Percentiles rank a stretch among this genome's conserved stretches.
phyloP scores from a whole-genome alignment of 768 basidiomycete species.

The Agaricus sinodeliciosus region DNA sequence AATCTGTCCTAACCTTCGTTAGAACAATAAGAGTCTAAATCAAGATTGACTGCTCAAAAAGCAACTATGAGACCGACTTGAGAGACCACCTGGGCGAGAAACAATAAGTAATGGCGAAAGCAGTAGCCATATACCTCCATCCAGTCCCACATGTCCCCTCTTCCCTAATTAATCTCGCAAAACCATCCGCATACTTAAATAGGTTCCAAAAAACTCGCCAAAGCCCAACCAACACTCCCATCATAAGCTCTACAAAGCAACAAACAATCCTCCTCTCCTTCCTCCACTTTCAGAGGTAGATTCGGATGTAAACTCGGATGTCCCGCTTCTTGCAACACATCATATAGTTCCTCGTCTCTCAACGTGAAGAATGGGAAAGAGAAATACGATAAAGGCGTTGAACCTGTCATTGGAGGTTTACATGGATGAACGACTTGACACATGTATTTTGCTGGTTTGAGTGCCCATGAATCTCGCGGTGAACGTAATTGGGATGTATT shows the following conservation, averaged over 20 bases:
- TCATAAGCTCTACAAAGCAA: slow-evolving; percentile 56
- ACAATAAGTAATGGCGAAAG: no score
- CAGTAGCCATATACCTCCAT: no score
- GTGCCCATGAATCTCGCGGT: slow-evolving; percentile 36
- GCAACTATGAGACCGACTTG: no score
- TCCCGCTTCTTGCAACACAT: slow-evolving; percentile 69
- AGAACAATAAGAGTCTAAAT: not conserved
- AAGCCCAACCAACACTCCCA: slow-evolving; percentile 67
- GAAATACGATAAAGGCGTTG: slow-evolving; percentile 38
- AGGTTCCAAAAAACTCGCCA: slow-evolving; percentile 77
- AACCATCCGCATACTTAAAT: not conserved
- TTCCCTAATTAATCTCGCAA: not conserved
- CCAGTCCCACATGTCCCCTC: not conserved
- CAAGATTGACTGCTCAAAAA: no score
- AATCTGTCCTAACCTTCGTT: no score
- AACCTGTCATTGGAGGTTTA: slow-evolving; percentile 52
- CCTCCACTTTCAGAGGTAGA: slow-evolving; percentile 71
- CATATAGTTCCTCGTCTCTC: slow-evolving; percentile 52
- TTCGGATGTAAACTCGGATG: slow-evolving; percentile 71
- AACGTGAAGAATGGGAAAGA: slow-evolving; percentile 74
- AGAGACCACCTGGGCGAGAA: no score
- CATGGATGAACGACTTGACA: slow-evolving; percentile 68
- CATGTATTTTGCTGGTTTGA: slow-evolving; percentile 50
- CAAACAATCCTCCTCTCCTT: slow-evolving; percentile 76
- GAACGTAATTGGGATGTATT: slow-evolving; percentile 14